Base-by-base conservation (phyloP, 352 stramenopile species). In the Pythium folliculosum region DNA sequence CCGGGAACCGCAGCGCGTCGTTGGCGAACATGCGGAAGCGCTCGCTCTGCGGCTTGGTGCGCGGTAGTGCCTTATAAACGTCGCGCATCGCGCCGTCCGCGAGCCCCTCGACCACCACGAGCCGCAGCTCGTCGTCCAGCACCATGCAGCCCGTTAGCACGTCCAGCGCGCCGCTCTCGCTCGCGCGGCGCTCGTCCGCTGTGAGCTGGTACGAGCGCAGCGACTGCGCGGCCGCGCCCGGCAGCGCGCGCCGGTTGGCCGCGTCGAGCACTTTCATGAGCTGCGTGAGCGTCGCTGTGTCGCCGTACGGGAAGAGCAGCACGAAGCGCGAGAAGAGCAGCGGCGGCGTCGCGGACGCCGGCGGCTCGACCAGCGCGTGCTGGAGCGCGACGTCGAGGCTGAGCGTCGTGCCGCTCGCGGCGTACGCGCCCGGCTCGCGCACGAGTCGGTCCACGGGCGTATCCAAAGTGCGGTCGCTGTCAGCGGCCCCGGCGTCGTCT, bases 131-230 rank as follows among this genome's bases (percentile, higher is more conserved):
- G 16, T 77, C 81, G 75, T 98, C 92, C 35, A 98, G 84, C 27
- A 97, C 72, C 75, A 95, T 87, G 22, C 86, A 87, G 19, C 92
- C 92, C 3, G 88, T 96, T 68, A 97, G 74, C 23, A 97, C 69
- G 56, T 98, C 87, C 5, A 98, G 72, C 3, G 68, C 40, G 0
- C 90, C 92, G 7, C 22, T 62, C 22, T 91, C 77, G 44, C 81
- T 84, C 8, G 70, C 77, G 17, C 66, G 38, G 19, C 80, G 76
- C 58, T 97, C 84, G 13, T 75, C 43, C 17, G 78, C 68, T 0
- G 75, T 85, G 63, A 96, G 75, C 70, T 96, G 78, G 48, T 97
- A 95, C 45, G 86, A 96, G 7, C 84, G 80, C 38, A 97, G 76
- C 13, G 84, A 77, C 49, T n/a, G n/a, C n/a, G n/a, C n/a, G n/a